Evolutionary conservation across 306 rosid genomes (phyloP).

Genomic region (Ormosia emarginata): DNA sequence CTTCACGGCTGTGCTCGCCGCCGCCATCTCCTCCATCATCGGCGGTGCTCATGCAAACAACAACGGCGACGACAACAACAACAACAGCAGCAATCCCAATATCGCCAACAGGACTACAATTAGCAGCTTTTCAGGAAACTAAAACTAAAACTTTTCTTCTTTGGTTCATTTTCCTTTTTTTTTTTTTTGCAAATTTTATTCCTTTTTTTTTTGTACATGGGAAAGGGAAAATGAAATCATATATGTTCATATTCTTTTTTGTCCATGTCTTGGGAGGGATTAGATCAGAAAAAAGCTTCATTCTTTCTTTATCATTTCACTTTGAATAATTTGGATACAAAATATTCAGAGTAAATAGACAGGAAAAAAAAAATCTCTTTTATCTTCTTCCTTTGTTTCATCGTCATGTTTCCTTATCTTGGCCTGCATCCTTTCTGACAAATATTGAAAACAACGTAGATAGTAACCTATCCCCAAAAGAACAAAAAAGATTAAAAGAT

Average conservation of each 20-base stretch:
- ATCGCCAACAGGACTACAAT: slow-evolving; percentile 29
- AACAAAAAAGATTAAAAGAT: neutral
- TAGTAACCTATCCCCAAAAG: neutral
- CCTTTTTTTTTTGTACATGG: slow-evolving; percentile 19
- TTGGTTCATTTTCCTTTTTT: neutral
- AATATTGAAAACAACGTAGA: slow-evolving; percentile 23
- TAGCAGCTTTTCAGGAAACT: slow-evolving; percentile 64
- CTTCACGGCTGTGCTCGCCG: slow-evolving; percentile 88
- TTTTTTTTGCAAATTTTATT: neutral
- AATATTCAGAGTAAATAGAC: slow-evolving; percentile 39
- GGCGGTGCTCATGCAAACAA: slow-evolving; percentile 52
- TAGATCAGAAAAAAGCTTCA: slow-evolving; percentile 36
- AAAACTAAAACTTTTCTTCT: neutral
- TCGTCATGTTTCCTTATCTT: slow-evolving; percentile 1
- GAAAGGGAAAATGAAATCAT: slow-evolving; percentile 33
- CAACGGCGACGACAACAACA: neutral
- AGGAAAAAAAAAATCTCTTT: neutral
- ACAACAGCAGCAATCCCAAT: slow-evolving; percentile 1
- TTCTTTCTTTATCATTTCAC: slow-evolving; percentile 40
- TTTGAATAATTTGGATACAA: slow-evolving; percentile 39
- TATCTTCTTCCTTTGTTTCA: slow-evolving; percentile 6
- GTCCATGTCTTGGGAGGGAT: slow-evolving; percentile 39
- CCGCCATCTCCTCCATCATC: slow-evolving; percentile 91
- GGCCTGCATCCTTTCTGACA: neutral
- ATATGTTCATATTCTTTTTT: slow-evolving; percentile 63